These are phyloP conservation scores for Voacanga thouarsii DNA, from an alignment of 257 asterid genomes.

Conservation along the genomic window DNA sequence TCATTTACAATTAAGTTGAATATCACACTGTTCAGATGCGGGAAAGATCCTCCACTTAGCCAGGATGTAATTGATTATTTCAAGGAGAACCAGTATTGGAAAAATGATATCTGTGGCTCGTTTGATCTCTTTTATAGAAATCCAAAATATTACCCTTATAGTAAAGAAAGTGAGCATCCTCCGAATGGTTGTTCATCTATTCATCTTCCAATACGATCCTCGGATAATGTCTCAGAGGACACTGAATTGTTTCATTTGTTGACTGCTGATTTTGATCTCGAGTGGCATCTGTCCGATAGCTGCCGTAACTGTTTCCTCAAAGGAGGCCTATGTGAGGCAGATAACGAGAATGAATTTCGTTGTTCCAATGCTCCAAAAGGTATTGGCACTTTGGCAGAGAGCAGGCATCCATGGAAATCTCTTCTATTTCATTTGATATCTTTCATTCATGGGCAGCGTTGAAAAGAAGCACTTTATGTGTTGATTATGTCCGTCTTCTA, in stretches of 20 bases:
- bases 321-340: constrained; percentile 34
- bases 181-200: background rate
- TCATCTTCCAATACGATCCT: constrained; percentile 20
- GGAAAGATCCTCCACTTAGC: too few species aligned
- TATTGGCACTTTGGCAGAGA: background rate
- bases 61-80: background rate
- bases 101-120: background rate
- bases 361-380: constrained; percentile 14
- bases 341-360: background rate
- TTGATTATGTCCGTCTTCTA: background rate
- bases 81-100: background rate
- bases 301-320: constrained; percentile 11
- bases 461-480: background rate
- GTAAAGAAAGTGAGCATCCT: background rate
- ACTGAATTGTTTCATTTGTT: constrained; percentile 10
- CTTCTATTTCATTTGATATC: background rate
- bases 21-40: constrained; percentile 27
- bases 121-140: background rate
- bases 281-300: constrained; percentile 36
- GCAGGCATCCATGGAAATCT: background rate
- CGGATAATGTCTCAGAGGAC: background rate
- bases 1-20: constrained; percentile 22
- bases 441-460: background rate
- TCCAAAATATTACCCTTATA: background rate
- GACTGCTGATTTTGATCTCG: constrained; percentile 16